Evolutionary conservation across 2,329 filamentous ascomycete species (phyloP).

Genomic region (Alternaria viburni): DNA sequence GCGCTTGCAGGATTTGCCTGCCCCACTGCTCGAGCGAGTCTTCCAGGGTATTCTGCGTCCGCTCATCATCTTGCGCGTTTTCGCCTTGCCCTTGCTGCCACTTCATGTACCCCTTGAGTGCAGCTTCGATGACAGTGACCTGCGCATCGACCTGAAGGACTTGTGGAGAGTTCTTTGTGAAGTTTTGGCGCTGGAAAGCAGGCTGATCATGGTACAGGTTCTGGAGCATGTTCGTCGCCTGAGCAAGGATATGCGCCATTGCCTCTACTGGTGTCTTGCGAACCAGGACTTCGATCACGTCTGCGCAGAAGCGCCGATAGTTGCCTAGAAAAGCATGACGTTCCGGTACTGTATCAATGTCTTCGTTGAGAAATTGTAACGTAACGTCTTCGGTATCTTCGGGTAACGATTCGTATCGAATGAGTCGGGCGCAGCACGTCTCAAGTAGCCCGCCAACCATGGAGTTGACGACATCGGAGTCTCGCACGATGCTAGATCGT

Average conservation of each 20-base stretch:
- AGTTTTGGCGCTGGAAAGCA: conserved; percentile 62
- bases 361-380: conserved; percentile 83
- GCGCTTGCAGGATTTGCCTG: conserved; percentile 70
- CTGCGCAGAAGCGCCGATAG: conserved; percentile 87
- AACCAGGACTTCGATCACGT: conserved; percentile 86
- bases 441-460: conserved; percentile 80
- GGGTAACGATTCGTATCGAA: conserved; percentile 86
- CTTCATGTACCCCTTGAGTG: conserved; percentile 85
- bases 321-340: conserved; percentile 95
- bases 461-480: conserved; percentile 64
- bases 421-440: conserved; percentile 79
- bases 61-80: conserved; percentile 57
- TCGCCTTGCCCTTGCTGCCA: conserved; percentile 68
- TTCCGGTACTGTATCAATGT: conserved; percentile 93
- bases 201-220: conserved; percentile 76
- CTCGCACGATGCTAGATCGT: conserved; percentile 71
- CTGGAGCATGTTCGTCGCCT: conserved; percentile 75
- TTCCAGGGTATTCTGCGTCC: conserved; percentile 64
- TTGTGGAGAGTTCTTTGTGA: conserved; percentile 72
- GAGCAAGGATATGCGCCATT: conserved; percentile 82
- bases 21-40: conserved; percentile 75
- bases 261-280: conserved; percentile 82
- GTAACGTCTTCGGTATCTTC: conserved; percentile 82
- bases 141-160: conserved; percentile 84
- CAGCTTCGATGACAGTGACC: conserved; percentile 86